phyloP scores from a whole-genome alignment of 78 protist species.

The Dictyostelium purpureum region DNA sequence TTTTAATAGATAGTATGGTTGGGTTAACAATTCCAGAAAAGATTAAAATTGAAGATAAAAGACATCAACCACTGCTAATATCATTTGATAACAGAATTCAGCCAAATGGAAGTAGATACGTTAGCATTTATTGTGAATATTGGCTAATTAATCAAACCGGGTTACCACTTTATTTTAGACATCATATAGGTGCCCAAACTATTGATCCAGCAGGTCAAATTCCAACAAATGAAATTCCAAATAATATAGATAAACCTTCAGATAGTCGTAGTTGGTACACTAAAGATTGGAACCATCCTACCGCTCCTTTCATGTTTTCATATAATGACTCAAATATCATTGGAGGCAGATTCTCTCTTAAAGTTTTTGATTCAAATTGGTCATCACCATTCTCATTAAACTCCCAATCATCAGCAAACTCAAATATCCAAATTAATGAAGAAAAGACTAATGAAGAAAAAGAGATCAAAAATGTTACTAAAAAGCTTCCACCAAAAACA shows the following conservation, averaged over 20 bases:
- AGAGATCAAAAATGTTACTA: constrained; percentile 15
- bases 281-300: constrained; percentile 53
- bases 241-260: not conserved
- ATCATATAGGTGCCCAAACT: constrained; percentile 74
- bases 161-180: constrained; percentile 61
- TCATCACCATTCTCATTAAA: constrained; percentile 55
- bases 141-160: constrained; percentile 84
- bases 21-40: constrained; percentile 2
- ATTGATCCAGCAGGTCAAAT: constrained; percentile 64
- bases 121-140: constrained; percentile 53
- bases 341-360: constrained; percentile 46
- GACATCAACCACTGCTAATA: constrained; percentile 33
- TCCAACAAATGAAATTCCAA: not conserved
- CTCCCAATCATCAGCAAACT: not conserved
- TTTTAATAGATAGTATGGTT: constrained; percentile 27
- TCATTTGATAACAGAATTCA: constrained; percentile 62
- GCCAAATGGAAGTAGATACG: constrained; percentile 34
- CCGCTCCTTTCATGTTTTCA: constrained; percentile 70
- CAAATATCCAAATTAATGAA: constrained; percentile 36
- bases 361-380: constrained; percentile 54
- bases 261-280: constrained; percentile 30
- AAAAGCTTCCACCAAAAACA: constrained; percentile 15
- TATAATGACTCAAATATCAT: constrained; percentile 23
- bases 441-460: constrained; percentile 54
- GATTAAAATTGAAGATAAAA: constrained; percentile 7